These are phyloP conservation scores for Myxozyma mucilagina DNA, from an alignment of 805 yeast species.

Conservation along the genomic window DNA sequence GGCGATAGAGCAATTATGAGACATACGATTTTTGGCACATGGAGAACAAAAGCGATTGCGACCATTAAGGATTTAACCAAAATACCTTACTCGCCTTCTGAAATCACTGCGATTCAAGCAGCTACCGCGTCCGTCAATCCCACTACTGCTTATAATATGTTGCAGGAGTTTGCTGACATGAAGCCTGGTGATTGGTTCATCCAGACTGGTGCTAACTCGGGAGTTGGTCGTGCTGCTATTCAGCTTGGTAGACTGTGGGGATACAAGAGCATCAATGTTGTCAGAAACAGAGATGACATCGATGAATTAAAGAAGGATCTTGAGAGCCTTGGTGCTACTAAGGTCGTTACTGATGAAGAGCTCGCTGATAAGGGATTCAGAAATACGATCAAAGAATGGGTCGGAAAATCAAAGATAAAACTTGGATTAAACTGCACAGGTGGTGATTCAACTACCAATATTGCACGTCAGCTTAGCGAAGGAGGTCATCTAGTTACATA, in stretches of 20 bases:
- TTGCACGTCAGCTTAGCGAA: constrained; percentile 76
- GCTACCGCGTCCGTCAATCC: constrained; percentile 94
- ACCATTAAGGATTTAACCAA: constrained; percentile 54
- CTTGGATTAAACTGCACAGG: constrained; percentile 92
- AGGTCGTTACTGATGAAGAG: constrained; percentile 87
- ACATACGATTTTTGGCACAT: constrained; percentile 81
- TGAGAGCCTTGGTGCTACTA: constrained; percentile 72
- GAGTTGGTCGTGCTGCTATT: constrained; percentile 88
- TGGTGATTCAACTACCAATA: constrained; percentile 76
- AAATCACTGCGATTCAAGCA: constrained; percentile 48
- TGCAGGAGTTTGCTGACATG: constrained; percentile 64
- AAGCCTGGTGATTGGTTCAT: constrained; percentile 80
- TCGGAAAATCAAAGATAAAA: constrained; percentile 53
- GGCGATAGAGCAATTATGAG: constrained; percentile 92
- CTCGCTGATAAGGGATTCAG: constrained; percentile 68
- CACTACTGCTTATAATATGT: constrained; percentile 85
- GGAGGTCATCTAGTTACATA: constrained; percentile 84
- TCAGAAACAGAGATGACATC: constrained; percentile 80
- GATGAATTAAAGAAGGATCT: constrained; percentile 61
- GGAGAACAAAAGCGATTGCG: constrained; percentile 79
- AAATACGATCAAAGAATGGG: constrained; percentile 50
- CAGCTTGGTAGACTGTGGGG: constrained; percentile 83
- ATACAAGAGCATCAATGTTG: constrained; percentile 78
- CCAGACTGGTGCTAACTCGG: constrained; percentile 95
- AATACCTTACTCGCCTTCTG: constrained; percentile 51